Conservation (phyloP, 352 stramenopile species). For the Globisporangium barbulae region DNA sequence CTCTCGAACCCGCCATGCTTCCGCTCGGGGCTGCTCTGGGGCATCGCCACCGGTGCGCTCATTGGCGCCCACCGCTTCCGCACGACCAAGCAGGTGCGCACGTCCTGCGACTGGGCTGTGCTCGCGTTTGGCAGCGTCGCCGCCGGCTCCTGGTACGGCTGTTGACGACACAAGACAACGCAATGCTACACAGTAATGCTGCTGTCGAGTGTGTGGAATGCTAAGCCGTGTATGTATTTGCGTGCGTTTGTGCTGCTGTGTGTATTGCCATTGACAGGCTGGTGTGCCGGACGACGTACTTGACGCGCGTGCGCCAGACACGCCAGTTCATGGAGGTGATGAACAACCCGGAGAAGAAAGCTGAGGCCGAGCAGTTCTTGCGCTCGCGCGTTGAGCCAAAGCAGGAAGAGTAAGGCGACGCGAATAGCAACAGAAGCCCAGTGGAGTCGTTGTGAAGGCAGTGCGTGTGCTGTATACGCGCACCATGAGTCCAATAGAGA, state of each 20-base stretch:
- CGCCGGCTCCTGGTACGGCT: constrained; percentile 45
- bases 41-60: constrained; percentile 52
- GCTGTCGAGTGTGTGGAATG: neutral
- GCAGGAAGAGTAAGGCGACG: constrained; percentile 10
- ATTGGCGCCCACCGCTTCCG: constrained; percentile 73
- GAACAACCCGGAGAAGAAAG: constrained; percentile 72
- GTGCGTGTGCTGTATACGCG: neutral
- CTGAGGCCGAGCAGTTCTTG: constrained; percentile 75
- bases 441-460: no score
- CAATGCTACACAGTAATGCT: neutral
- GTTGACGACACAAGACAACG: neutral
- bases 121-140: constrained; percentile 58
- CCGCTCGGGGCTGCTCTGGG: constrained; percentile 74
- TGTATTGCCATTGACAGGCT: constrained; percentile 27
- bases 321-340: constrained; percentile 82
- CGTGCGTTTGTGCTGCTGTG: neutral
- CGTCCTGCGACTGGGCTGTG: constrained; percentile 64
- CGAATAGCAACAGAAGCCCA: neutral
- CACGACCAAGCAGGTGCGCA: constrained; percentile 47
- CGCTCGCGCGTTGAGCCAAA: constrained; percentile 54
- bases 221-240: neutral
- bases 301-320: constrained; percentile 50
- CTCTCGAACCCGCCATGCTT: constrained; percentile 80
- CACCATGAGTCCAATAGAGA: neutral
- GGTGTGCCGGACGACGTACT: constrained; percentile 56